These are phyloP conservation scores for Verticillium longisporum DNA, from an alignment of 2,329 filamentous ascomycete genomes.

Conservation along the genomic window DNA sequence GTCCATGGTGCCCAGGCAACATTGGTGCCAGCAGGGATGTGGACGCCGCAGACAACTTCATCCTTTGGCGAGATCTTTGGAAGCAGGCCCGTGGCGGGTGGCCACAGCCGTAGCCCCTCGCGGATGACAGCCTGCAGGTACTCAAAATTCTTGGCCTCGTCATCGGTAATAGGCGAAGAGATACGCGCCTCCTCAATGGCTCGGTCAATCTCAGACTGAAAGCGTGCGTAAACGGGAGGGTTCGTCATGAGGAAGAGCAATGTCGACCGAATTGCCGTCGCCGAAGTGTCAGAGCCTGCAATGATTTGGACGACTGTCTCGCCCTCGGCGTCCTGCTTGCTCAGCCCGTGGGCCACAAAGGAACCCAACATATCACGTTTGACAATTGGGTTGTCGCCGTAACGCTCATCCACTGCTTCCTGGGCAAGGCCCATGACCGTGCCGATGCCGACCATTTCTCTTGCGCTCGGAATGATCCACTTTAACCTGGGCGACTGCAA, in stretches of 20 bases:
- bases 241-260: constrained; percentile 45
- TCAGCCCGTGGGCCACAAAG: constrained; percentile 27
- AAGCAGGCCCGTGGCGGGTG: constrained; percentile 37
- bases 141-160: constrained; percentile 25
- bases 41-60: constrained; percentile 31
- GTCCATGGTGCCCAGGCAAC: constrained; percentile 33
- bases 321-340: constrained; percentile 18
- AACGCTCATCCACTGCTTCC: constrained; percentile 20
- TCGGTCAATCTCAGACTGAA: constrained; percentile 41
- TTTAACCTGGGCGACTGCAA: constrained; percentile 31
- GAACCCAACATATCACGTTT: constrained; percentile 29
- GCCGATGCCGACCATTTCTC: constrained; percentile 18
- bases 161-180: constrained; percentile 19
- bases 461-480: constrained; percentile 22
- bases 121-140: constrained; percentile 46
- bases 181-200: constrained; percentile 8
- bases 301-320: constrained; percentile 13
- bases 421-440: constrained; percentile 25
- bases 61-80: constrained; percentile 35
- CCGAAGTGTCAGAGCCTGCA: constrained; percentile 28
- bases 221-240: constrained; percentile 33
- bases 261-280: constrained; percentile 32
- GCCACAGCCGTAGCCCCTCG: constrained; percentile 44
- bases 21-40: constrained; percentile 27
- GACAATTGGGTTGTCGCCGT: constrained; percentile 17